Base-by-base conservation (phyloP, 2,329 filamentous ascomycete genomes). In the Incumbomyces delicatus region DNA sequence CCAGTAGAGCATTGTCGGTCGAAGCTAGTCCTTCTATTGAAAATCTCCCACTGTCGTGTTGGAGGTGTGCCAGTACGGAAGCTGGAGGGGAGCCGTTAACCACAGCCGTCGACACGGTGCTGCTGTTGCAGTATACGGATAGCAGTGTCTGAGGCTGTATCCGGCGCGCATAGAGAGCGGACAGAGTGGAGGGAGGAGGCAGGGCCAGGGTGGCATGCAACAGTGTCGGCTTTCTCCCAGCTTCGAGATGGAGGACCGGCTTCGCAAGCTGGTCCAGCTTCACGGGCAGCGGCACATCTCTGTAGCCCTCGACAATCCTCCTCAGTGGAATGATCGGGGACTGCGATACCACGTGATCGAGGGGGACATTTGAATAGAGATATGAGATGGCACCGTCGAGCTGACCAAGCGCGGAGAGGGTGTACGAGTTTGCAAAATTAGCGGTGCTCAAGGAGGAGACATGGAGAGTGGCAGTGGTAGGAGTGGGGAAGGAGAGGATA, bases 351-450 rank as follows among this genome's bases (percentile, higher is more conserved):
- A 77, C 69, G 43, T 81, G 73, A 33, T 73, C 69, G 47, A 96
- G 75, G 11, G 87, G 81, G 7, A 92, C 74, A 2, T 87, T 94
- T 41, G 88, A 94, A 71, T 94, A 96, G 45, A 98, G 78, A 67
- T 96, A 98, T 12, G 89, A 94, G 48, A 98, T 78, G n/a, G 88
- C 95, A 63, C 92, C 92, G 68, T 96, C 90, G 43, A 98, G 89
- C 31, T 94, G 76, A 50, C 90, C 92, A 13, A 94, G 77, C 35
- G 83, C 94, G 50, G 88, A 87, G 37, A 98, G 78, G 35, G 87
- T 85, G 66, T 98, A 98, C 32, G 88, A 90, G 13, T 89, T 94
- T 18, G 89, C 90, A 59, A 96, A 95, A 64, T 95, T 87, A 7
- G 87, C 83, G 14, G 89, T 89, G 6, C 89, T 87, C 27, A 98